Conservation (phyloP, 257 asterid species). For the Solanum paucissectum region DNA sequence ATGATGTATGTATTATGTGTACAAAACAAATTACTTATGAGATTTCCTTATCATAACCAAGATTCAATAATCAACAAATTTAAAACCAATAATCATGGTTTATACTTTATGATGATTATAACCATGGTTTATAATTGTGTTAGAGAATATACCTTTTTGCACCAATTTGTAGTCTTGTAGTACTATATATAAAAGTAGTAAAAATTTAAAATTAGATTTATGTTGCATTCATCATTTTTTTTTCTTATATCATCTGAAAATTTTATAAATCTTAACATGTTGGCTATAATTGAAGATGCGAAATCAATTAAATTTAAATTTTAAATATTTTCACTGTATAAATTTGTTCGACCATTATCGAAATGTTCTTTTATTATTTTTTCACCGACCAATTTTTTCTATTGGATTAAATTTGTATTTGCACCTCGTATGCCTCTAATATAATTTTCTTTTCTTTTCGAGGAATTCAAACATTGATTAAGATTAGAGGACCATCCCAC, state of each 20-base stretch:
- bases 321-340: background rate
- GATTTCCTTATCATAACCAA: background rate
- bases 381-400: background rate
- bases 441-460: background rate
- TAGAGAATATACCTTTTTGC: background rate
- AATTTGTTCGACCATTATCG: background rate
- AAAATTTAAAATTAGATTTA: background rate
- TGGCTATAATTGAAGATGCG: background rate
- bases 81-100: background rate
- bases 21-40: background rate
- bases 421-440: no score
- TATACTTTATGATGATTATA: background rate
- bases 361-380: background rate
- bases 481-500: fast-evolving
- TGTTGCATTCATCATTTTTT: background rate
- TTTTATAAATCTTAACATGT: background rate
- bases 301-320: background rate
- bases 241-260: background rate
- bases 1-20: background rate
- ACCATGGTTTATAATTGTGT: background rate
- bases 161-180: background rate
- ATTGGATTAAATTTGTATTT: background rate
- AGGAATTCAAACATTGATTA: background rate
- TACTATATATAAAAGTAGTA: background rate
- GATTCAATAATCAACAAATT: background rate